A percentile compares a stretch with the other conserved stretches of the same genome.
Evolutionary conservation across 192 early-diverging fungal species (phyloP).

Genomic region (Mycoemilia scoparia): DNA sequence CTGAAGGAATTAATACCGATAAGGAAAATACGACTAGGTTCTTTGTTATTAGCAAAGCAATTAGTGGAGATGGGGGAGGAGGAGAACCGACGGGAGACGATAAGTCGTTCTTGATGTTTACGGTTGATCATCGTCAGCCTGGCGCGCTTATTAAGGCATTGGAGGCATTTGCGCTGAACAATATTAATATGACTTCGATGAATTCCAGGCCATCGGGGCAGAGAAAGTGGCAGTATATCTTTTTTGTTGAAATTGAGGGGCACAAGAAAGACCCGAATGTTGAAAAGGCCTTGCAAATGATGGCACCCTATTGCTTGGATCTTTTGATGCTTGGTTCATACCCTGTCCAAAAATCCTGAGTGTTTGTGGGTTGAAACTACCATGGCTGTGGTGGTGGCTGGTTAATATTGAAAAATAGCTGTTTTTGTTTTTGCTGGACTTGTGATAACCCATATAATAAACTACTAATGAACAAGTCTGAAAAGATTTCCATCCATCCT

Average conservation of each 20-base stretch:
- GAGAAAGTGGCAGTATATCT: constrained; percentile 82
- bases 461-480: no score
- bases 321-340: constrained; percentile 70
- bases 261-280: constrained; percentile 54
- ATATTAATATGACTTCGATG: constrained; percentile 77
- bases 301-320: constrained; percentile 53
- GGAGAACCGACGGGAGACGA: constrained; percentile 49
- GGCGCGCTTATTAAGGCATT: constrained; percentile 75
- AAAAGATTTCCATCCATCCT: no score
- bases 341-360: no score
- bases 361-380: no score
- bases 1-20: constrained; percentile 57
- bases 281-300: constrained; percentile 40
- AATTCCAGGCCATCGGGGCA: constrained; percentile 70
- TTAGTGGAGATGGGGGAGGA: no score
- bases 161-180: constrained; percentile 58
- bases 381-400: no score
- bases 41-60: constrained; percentile 61
- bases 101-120: constrained; percentile 70
- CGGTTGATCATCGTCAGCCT: constrained; percentile 74
- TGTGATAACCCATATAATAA: no score
- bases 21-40: constrained; percentile 84
- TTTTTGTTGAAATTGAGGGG: constrained; percentile 80
- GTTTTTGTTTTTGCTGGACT: no score
- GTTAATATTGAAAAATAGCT: no score